Evolutionary conservation across 2,329 filamentous ascomycete species (phyloP).

Genomic region (Colletotrichum horii): DNA sequence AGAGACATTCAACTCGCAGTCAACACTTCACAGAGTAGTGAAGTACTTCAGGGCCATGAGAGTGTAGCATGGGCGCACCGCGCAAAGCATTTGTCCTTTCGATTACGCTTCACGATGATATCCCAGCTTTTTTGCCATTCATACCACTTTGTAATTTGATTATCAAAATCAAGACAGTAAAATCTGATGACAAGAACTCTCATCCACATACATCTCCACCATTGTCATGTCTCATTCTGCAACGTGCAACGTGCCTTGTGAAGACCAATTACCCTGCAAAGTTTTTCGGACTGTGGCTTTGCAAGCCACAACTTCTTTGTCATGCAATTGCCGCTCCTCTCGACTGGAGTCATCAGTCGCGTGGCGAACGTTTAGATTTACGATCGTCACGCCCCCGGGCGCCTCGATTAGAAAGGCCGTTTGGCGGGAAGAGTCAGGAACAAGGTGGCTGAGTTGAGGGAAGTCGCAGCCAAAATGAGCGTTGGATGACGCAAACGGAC

Average conservation of each 20-base stretch:
- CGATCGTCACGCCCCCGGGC: not conserved
- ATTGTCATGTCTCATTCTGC: not conserved
- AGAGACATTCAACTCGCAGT: conserved; percentile 6
- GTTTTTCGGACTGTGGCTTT: not conserved
- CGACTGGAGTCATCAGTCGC: not conserved
- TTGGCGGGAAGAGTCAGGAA: not conserved
- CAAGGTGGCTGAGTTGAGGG: not conserved
- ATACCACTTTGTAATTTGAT: not conserved
- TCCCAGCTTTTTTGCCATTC: not conserved
- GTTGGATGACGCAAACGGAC: not conserved
- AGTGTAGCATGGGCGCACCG: not conserved
- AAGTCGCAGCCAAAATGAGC: not conserved
- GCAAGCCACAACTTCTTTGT: not conserved
- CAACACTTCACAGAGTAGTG: not conserved
- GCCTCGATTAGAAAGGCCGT: not conserved
- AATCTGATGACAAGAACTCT: not conserved
- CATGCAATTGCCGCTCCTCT: not conserved
- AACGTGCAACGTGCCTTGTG: not conserved
- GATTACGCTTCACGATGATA: not conserved
- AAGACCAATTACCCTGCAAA: not conserved
- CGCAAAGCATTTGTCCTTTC: not conserved
- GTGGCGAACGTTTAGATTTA: not conserved
- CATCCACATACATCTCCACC: not conserved
- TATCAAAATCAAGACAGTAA: not conserved
- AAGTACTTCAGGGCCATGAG: conserved; percentile 12